Evolutionary conservation across 352 stramenopile species (phyloP).

Genomic region (Pythium volutum): DNA sequence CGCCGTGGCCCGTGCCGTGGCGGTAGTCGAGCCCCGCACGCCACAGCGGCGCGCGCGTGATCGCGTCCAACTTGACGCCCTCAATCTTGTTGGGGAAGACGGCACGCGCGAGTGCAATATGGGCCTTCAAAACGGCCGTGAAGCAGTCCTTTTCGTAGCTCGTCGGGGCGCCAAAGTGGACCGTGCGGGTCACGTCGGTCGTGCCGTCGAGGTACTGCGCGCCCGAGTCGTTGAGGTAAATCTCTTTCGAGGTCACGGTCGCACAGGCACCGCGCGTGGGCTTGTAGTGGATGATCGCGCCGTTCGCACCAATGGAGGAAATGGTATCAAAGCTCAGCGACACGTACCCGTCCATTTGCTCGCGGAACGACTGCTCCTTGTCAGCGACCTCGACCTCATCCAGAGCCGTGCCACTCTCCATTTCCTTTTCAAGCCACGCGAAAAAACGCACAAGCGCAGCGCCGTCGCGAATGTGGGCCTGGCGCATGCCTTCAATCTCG

Average conservation of each 20-base stretch:
- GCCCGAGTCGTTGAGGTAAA: conserved; percentile 98
- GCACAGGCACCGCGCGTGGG: conserved; percentile 78
- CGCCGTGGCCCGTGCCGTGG: conserved; percentile 97
- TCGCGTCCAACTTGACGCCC: conserved; percentile 95
- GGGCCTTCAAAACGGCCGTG: conserved; percentile 96
- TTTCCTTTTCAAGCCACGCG: conserved; percentile 86
- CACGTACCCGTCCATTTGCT: conserved; percentile 84
- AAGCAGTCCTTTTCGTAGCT: conserved; percentile 94
- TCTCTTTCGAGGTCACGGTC: conserved; percentile 89
- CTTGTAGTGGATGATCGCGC: conserved; percentile 96
- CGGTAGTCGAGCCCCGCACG: conserved; percentile 94
- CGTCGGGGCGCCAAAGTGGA: conserved; percentile 94
- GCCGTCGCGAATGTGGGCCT: conserved; percentile 94
- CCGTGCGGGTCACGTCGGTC: conserved; percentile 98
- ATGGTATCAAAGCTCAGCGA: conserved; percentile 98
- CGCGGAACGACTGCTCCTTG: conserved; percentile 88
- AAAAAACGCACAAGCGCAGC: conserved; percentile 95
- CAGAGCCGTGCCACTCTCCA: conserved; percentile 56
- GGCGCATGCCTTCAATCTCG: conserved; percentile 95
- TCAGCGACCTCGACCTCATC: conserved; percentile 88
- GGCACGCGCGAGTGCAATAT: conserved; percentile 93
- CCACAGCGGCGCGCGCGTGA: conserved; percentile 96
- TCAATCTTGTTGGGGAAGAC: conserved; percentile 90
- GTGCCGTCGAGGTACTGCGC: conserved; percentile 98
- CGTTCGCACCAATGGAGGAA: conserved; percentile 95